These are phyloP conservation scores for Phytophthora constricta DNA, from an alignment of 352 stramenopile species.

Conservation along the genomic window DNA sequence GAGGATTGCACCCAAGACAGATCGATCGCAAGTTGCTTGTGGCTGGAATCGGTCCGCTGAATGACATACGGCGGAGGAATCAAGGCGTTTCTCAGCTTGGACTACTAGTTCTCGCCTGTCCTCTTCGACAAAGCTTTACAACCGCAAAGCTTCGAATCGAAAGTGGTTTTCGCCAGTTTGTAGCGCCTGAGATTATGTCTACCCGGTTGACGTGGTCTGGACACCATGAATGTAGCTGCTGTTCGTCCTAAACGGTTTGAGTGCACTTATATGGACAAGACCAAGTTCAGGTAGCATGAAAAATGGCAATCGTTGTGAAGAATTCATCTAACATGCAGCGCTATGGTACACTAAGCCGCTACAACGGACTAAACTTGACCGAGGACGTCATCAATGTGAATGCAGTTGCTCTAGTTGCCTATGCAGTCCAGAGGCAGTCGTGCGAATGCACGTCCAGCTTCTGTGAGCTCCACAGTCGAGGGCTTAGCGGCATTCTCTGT, in stretches of 20 bases:
- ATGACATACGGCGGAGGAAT: not conserved
- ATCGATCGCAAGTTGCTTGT: too few species aligned
- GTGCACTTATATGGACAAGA: too few species aligned
- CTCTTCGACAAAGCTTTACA: not conserved
- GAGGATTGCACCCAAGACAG: too few species aligned
- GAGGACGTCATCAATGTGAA: slow-evolving; percentile 1
- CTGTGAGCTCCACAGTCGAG: slow-evolving; percentile 42
- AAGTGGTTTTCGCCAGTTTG: not conserved
- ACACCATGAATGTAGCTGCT: too few species aligned
- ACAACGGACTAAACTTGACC: slow-evolving; percentile 22
- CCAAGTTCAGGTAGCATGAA: too few species aligned
- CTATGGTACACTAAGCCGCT: not conserved
- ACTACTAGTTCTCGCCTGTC: not conserved
- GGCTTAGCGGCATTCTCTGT: slow-evolving; percentile 31
- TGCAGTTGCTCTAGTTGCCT: slow-evolving; percentile 19
- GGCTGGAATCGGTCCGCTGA: too few species aligned
- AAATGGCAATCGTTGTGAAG: not conserved
- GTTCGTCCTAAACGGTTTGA: too few species aligned
- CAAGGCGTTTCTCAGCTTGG: not conserved
- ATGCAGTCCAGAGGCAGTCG: slow-evolving; percentile 43
- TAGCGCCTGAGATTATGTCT: not conserved
- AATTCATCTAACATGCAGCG: slow-evolving; percentile 24
- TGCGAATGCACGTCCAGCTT: slow-evolving; percentile 49
- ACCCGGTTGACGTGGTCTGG: too few species aligned
- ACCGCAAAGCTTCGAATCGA: not conserved